phyloP scores from a whole-genome alignment of 331 rosid species.

The Prunus yedoensis region DNA sequence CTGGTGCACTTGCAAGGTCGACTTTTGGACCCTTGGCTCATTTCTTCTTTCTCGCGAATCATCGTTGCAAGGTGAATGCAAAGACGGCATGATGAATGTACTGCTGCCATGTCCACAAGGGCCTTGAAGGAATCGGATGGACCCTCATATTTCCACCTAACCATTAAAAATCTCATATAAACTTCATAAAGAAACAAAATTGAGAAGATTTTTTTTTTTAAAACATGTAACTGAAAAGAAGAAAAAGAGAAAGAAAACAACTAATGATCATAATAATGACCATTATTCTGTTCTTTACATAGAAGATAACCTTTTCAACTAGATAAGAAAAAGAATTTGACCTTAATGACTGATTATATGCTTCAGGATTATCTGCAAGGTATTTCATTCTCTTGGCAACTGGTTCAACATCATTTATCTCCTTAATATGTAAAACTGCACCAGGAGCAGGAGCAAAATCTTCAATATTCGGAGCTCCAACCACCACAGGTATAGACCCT shows the following conservation, averaged over 20 bases:
- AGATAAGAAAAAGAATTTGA: conserved; percentile 18
- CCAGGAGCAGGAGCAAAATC: conserved; percentile 78
- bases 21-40: conserved; percentile 52
- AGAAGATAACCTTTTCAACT: neutral
- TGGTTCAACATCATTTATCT: conserved; percentile 59
- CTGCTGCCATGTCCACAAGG: conserved; percentile 97
- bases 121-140: conserved; percentile 99
- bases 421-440: conserved; percentile 75
- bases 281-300: neutral
- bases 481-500: conserved; percentile 91
- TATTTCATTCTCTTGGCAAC: conserved; percentile 71
- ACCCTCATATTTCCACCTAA: conserved; percentile 97
- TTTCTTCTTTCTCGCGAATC: conserved; percentile 74
- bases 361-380: conserved; percentile 76
- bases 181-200: neutral
- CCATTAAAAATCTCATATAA: conserved; percentile 20
- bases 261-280: neutral
- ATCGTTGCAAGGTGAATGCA: conserved; percentile 89
- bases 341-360: conserved; percentile 81
- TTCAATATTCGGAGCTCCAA: conserved; percentile 93
- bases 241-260: neutral
- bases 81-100: conserved; percentile 98
- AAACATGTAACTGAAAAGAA: neutral
- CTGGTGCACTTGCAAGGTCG: conserved; percentile 92
- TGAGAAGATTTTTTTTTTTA: neutral